Base-by-base conservation (phyloP, 495 filamentous ascomycete genomes). In the Aspergillus mulundensis region DNA sequence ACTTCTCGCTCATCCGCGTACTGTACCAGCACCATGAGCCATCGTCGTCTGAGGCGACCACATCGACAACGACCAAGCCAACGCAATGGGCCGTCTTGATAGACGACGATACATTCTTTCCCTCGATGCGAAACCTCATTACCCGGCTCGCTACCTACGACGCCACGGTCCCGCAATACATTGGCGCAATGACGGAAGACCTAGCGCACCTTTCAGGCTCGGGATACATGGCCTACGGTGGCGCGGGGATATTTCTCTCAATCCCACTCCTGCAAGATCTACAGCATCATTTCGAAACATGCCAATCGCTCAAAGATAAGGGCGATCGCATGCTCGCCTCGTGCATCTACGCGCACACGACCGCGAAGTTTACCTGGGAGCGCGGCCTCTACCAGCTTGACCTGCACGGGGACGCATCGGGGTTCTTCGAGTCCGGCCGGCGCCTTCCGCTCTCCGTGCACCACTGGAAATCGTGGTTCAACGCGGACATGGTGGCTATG, bases 51-150 rank as follows among this genome's bases (percentile, higher is more conserved):
- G 12, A 10, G 6, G 5, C 8, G 32, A 7, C 32, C 5, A 14
- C 32, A 2, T 6, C 32, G 5, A 36, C 7, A 36, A 36, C 32
- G 32, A 36, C 32, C 2, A 36, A 36, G 12, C 32, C 32, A 69
- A 19, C 57, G 66, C 4, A 85, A 77, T 15, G 65, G 73, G 44
- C 87, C 80, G 84, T 72, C 73, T 18, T 81, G 69, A 75, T 88
- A 20, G 85, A 89, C 67, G 86, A 89, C 68, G 86, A 89, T 64
- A 88, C 86, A 5, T 87, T 87, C 63, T 84, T 85, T 68, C 73
- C 77, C 0, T 80, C 75, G 25, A 74, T 84, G 67, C 57, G 59
- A 18, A 67, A 68, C 21, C 67, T 86, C 2, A 66, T 81, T 2
- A 51, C 71, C 4, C 76, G 69, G 28, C 62, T 86, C 1, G 57